Conservation (phyloP, 2,329 filamentous ascomycete species). For the Aspergillus melleus region DNA sequence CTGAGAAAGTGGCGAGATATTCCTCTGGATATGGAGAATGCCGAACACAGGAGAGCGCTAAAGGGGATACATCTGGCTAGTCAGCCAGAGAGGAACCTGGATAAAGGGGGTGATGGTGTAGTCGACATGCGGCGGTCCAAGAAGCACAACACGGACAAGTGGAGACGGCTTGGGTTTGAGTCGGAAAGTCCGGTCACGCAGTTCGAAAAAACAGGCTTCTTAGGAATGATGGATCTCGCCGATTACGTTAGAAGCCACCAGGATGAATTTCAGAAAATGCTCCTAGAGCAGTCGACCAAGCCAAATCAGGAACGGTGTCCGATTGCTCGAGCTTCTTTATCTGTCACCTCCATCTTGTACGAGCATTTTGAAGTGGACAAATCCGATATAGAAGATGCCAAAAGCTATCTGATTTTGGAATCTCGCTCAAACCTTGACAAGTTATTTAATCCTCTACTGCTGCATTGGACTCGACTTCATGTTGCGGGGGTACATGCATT, state of each 20-base stretch:
- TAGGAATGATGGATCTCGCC: constrained; percentile 96
- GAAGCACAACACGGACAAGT: constrained; percentile 84
- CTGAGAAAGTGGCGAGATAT: constrained; percentile 87
- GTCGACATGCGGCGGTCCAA: constrained; percentile 59
- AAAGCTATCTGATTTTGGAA: constrained; percentile 73
- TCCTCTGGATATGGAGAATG: constrained; percentile 76
- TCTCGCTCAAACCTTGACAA: constrained; percentile 77
- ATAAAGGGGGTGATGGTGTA: constrained; percentile 32
- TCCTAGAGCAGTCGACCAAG: constrained; percentile 82
- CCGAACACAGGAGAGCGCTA: constrained; percentile 83
- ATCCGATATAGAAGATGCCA: constrained; percentile 74
- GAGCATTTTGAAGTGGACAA: constrained; percentile 95
- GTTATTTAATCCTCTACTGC: constrained; percentile 79
- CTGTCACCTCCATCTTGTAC: constrained; percentile 84
- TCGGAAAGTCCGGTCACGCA: constrained; percentile 83
- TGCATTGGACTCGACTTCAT: constrained; percentile 93
- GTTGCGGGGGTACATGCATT: constrained; percentile 83
- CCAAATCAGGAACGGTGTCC: constrained; percentile 75
- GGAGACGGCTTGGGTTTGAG: constrained; percentile 88
- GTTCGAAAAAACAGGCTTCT: constrained; percentile 80
- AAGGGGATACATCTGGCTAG: constrained; percentile 84
- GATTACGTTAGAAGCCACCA: constrained; percentile 92
- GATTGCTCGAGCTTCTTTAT: constrained; percentile 79
- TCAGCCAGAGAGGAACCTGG: constrained; percentile 45
- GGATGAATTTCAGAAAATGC: constrained; percentile 85